Evolutionary conservation across 2,329 filamentous ascomycete genomes (phyloP), one percentile per base, ranked within the genome.

Genomic region (Lecanicillium sp.): DNA sequence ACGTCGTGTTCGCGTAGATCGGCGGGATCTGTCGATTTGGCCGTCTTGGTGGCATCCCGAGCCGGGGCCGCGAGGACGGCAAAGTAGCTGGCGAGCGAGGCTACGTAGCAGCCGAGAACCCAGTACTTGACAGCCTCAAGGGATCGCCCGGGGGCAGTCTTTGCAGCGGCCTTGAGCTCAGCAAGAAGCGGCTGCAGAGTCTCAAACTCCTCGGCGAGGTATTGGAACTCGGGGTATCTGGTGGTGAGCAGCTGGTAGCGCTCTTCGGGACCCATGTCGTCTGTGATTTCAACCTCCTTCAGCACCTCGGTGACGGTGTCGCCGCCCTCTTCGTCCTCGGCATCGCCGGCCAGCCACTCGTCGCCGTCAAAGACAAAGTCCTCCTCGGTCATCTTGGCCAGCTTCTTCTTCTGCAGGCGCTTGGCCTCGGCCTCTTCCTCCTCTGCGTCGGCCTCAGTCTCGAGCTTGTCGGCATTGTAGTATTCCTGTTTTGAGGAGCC

Each of bases 281-380:
- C 79, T 11, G 87, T 82, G 41, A 97, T 80, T 50, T 89, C 81
- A 30, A 89, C 57, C 51, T 94, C 84, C 37, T 87, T 86, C 33
- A 97, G 69, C n/a, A 89, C 77, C 57, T 97, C 87, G 4, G 81
- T 92, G 11, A 94, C 77, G n/a, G 81, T 73, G 13, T 79, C 75
- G 47, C 65, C 68, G 42, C 68, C 67, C 25, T 69, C 66, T 2
- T 69, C 66, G 2, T 65, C 66, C 17, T 69, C 66, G 13, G 68
- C 68, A 3, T 70, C 72, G 13, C 71, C 65, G 18, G 74, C 77
- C 28, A 81, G 58, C 92, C 90, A 97, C 49, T 94, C 88, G 30
- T 79, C 74, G 54, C 94, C 86, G 51, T 97, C 88, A 48, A 97
- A 94, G 8, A 87, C 82, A 55, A 96, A 98, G 57, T 98, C 92